Evolutionary conservation across 148 eudicot genomes (phyloP).

Genomic region (Silene latifolia): DNA sequence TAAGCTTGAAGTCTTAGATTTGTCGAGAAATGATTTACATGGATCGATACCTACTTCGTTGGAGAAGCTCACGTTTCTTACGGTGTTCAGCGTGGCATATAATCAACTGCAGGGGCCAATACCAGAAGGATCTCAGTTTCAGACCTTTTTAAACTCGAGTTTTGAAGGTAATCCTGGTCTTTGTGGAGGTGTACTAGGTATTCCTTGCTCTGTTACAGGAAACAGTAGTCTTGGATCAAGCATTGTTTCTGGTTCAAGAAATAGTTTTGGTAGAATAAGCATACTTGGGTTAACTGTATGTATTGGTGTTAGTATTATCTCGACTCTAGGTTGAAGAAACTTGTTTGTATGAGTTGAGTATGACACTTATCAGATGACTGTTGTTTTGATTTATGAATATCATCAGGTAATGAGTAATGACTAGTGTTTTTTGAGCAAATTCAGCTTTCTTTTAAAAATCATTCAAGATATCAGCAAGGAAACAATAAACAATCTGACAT

Average conservation of each 20-base stretch:
- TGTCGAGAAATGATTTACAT: constrained; percentile 55
- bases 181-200: constrained; percentile 49
- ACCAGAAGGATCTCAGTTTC: constrained; percentile 67
- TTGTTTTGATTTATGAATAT: too few relatives aligned
- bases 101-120: constrained; percentile 64
- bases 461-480: too few relatives aligned
- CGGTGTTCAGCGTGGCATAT: constrained; percentile 73
- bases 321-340: too few relatives aligned
- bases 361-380: too few relatives aligned
- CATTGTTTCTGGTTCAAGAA: constrained; percentile 11
- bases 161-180: constrained; percentile 78
- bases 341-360: too few relatives aligned
- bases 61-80: constrained; percentile 63
- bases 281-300: constrained; percentile 61
- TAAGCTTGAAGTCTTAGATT: constrained; percentile 63
- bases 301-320: too few relatives aligned
- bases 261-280: constrained; percentile 34
- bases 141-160: constrained; percentile 64
- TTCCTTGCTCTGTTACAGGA: constrained; percentile 34
- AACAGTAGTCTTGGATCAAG: constrained; percentile 13
- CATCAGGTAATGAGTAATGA: too few relatives aligned
- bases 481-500: too few relatives aligned
- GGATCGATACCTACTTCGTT: constrained; percentile 72
- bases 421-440: too few relatives aligned
- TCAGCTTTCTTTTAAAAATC: too few relatives aligned